Conservation (phyloP, 1,139 yeast species). For the Pichia sp. region DNA sequence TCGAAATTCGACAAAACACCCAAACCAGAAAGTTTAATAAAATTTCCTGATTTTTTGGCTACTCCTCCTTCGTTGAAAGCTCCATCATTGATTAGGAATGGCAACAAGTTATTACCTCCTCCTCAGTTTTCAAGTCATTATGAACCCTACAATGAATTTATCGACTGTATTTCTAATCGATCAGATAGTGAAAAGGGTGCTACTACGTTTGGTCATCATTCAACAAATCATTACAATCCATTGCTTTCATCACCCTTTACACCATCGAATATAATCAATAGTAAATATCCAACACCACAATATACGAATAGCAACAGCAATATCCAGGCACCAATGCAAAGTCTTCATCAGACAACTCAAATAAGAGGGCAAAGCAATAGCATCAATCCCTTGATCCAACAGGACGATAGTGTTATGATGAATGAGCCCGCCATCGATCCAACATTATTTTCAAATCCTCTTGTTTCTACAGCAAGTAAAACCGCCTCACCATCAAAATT, state of each 20-base stretch:
- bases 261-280: not conserved
- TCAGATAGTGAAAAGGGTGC: not conserved
- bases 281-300: slow-evolving; percentile 3
- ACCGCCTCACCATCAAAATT: not conserved
- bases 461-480: not conserved
- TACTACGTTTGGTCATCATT: not conserved
- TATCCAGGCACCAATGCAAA: not conserved
- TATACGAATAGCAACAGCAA: not conserved
- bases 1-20: not conserved
- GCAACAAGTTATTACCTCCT: not conserved
- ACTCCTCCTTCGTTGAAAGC: slow-evolving; percentile 11
- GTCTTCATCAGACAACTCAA: not conserved
- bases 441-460: slow-evolving; percentile 6
- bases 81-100: not conserved
- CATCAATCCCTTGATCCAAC: not conserved
- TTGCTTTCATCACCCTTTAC: slow-evolving; percentile 3
- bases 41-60: slow-evolving; percentile 1
- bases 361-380: not conserved
- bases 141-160: slow-evolving; percentile 7
- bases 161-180: slow-evolving; percentile 6
- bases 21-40: not conserved
- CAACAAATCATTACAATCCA: not conserved
- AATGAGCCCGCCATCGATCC: slow-evolving; percentile 9
- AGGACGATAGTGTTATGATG: not conserved
- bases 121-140: not conserved